A percentile compares a stretch with the other conserved stretches of the same genome.
Conservation (phyloP, 805 yeast genomes). For the Pichia californica region DNA sequence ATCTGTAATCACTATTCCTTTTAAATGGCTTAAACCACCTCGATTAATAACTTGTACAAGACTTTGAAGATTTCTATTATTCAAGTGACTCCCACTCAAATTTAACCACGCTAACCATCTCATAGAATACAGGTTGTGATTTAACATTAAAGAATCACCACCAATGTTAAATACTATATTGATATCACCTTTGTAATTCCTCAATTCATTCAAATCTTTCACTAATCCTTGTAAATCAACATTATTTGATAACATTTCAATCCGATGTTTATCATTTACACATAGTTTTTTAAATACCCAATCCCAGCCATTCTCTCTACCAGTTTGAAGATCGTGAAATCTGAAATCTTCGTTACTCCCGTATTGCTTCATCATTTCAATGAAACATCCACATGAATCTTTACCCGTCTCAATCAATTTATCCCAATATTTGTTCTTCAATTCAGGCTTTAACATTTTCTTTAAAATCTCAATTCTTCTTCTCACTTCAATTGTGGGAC, state of each 20-base stretch:
- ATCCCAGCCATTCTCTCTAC: not conserved
- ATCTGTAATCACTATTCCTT: conserved; percentile 9
- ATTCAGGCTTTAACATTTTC: not conserved
- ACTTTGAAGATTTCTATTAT: conserved; percentile 2
- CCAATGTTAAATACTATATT: conserved; percentile 7
- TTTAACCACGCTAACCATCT: conserved; percentile 9
- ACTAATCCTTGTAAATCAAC: conserved; percentile 7
- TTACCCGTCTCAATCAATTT: not conserved
- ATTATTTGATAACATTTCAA: conserved; percentile 12
- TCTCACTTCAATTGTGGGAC: not conserved
- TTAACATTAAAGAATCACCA: conserved; percentile 3
- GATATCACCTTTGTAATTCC: not conserved
- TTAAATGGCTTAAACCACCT: conserved; percentile 5
- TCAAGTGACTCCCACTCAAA: conserved; percentile 1
- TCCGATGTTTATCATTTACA: conserved; percentile 5
- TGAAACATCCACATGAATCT: conserved; percentile 7
- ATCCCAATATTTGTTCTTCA: conserved; percentile 3
- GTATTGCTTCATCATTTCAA: conserved; percentile 2
- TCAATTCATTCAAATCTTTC: conserved; percentile 5
- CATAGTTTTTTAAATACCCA: conserved; percentile 11
- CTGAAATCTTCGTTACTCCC: not conserved
- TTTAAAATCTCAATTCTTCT: conserved; percentile 2
- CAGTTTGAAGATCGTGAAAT: not conserved
- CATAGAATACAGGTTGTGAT: conserved; percentile 6
- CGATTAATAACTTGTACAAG: conserved; percentile 11